These are phyloP conservation scores for Eimeria maxima DNA, from an alignment of 169 alveolate genomes.

Conservation along the genomic window DNA sequence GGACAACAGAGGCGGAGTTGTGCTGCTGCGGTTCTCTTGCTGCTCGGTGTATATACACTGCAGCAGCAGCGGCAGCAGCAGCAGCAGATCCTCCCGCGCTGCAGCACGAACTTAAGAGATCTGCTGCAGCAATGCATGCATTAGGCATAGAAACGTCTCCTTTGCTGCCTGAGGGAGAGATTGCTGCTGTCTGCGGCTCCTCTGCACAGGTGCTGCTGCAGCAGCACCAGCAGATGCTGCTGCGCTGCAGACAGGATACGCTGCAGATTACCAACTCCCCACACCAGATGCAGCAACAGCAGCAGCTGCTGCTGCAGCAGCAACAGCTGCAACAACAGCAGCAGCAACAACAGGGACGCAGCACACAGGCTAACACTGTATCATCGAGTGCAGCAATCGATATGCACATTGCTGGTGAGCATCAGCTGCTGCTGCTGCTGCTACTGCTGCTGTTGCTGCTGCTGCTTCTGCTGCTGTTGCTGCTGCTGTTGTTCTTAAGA, in stretches of 20 bases:
- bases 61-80: too few relatives aligned
- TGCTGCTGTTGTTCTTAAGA: neutral
- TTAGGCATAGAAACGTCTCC: neutral
- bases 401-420: conserved; percentile 27
- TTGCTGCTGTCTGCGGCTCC: neutral
- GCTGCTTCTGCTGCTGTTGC: conserved; percentile 15
- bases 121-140: neutral
- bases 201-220: conserved; percentile 52
- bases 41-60: too few relatives aligned
- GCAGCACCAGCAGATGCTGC: neutral
- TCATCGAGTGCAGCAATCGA: neutral
- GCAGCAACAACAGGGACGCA: neutral
- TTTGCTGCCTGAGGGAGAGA: neutral
- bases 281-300: too few relatives aligned
- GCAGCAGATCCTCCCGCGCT: neutral
- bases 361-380: neutral
- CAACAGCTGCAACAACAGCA: neutral
- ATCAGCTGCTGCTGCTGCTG: conserved; percentile 7
- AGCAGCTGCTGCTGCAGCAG: too few relatives aligned
- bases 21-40: conserved; percentile 34
- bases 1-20: conserved; percentile 3
- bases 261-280: neutral
- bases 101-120: conserved; percentile 13
- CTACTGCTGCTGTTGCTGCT: conserved; percentile 6
- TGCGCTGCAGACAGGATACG: neutral